These are phyloP conservation scores for Trichosanthes truncata DNA, from an alignment of 306 rosid species.

Conservation along the genomic window DNA sequence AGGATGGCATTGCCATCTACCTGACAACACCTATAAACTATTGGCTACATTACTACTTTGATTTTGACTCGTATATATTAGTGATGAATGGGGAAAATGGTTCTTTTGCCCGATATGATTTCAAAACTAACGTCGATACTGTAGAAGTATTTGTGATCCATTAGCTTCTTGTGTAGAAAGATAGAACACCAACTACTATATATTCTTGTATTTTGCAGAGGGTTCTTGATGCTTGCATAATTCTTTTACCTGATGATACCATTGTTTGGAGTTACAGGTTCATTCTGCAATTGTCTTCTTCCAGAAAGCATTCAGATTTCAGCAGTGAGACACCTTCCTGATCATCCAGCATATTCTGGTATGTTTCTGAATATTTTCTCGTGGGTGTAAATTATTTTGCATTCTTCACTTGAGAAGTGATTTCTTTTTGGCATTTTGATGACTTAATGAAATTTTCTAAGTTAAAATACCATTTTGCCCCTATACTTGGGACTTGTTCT, in stretches of 20 bases:
- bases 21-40: background rate
- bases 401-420: background rate
- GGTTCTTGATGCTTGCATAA: background rate
- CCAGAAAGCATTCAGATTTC: slow-evolving; percentile 74
- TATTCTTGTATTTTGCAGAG: background rate
- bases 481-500: too few relatives aligned
- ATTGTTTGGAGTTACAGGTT: slow-evolving; percentile 51
- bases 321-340: slow-evolving; percentile 79
- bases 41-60: background rate
- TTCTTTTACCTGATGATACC: slow-evolving; percentile 30
- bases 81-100: background rate
- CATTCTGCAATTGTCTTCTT: slow-evolving; percentile 92
- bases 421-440: background rate
- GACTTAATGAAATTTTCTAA: background rate
- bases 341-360: slow-evolving; percentile 60
- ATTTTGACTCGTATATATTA: background rate
- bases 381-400: background rate
- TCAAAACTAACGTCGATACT: background rate
- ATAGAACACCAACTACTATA: background rate
- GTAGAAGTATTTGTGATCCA: background rate
- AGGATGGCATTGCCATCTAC: background rate
- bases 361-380: slow-evolving; percentile 13
- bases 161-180: background rate
- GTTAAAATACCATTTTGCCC: too few relatives aligned
- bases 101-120: background rate